Base-by-base conservation (phyloP, 2,329 filamentous ascomycete species). In the Lasiodiplodia sp. region DNA sequence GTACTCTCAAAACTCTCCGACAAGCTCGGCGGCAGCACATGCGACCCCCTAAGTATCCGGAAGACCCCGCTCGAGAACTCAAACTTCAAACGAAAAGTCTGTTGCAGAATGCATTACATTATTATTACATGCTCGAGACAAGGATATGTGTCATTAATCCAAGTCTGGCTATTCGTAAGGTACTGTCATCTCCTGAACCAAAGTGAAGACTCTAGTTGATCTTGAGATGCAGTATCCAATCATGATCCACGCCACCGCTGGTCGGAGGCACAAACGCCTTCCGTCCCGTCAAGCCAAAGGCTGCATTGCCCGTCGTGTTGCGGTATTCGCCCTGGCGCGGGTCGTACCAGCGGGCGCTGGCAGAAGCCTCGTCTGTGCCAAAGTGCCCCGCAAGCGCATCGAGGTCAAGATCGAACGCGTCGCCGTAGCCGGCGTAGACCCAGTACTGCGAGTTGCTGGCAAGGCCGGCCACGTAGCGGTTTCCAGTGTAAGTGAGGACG, bases 391-490 rank as follows among this genome's bases (percentile, higher is more conserved):
- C 21, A 2, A 66, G 23, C 21, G 51, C 63, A 6, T 28, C 63
- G 14, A 66, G 52, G 21, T 65, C 62, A 4, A 65, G 28, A 18
- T 34, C 21, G 25, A 65, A 65, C 28, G 62, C 62, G 25, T 65
- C 62, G 6, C 62, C 62, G 25, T 65, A 65, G 2, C 62, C 62
- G 1, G 62, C 28, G 10, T 65, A 65, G 2, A 65, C 49, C 49
- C 63, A 66, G 37, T 44, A 66, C n/a, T 47, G 63, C 21, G 5
- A 4, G 21, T 8, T 31, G 2, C 21, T 34, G 16, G 40, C 51
- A 7, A 66, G 34, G 1, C 28, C 63, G 2, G 63, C 34, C 0
- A 66, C 52, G 7, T 66, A 66, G 10, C 63, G 63, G 49, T 66
- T 44, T 16, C 18, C n/a, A 34, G 14, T 23, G 34, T 18, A 66